Conservation (phyloP, 1,284 basidiomycete species). For the Ceratobasidium sp. region DNA sequence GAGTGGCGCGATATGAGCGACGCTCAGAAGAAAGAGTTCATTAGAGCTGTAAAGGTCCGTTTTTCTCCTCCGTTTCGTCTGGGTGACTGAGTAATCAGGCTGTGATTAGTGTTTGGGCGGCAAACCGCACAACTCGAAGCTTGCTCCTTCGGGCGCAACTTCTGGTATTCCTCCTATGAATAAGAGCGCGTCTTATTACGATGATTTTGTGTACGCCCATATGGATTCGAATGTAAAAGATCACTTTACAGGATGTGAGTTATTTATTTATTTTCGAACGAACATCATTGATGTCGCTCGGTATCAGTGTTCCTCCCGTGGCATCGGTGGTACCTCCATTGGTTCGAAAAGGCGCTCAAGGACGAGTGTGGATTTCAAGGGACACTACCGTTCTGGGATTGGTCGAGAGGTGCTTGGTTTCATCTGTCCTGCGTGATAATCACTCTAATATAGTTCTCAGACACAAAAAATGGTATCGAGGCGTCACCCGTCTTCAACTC, state of each 20-base stretch:
- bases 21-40: too few species aligned
- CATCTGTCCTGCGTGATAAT: too few species aligned
- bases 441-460: not conserved
- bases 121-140: too few species aligned
- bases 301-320: constrained; percentile 27
- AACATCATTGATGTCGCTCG: not conserved
- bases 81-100: too few species aligned
- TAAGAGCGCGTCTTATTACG: constrained; percentile 12
- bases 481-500: constrained; percentile 31
- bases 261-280: too few species aligned
- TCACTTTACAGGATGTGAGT: constrained; percentile 32
- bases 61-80: too few species aligned
- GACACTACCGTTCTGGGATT: constrained; percentile 34
- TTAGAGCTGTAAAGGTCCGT: too few species aligned
- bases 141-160: not conserved
- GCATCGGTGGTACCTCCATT: constrained; percentile 38
- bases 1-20: too few species aligned
- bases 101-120: too few species aligned
- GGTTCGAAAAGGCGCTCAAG: constrained; percentile 5
- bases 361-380: constrained; percentile 19
- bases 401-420: not conserved
- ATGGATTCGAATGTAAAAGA: constrained; percentile 39
- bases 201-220: constrained; percentile 43
- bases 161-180: not conserved
- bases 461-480: constrained; percentile 16